Conservation (phyloP, 768 basidiomycete genomes). For the Artomyces pyxidatus region DNA sequence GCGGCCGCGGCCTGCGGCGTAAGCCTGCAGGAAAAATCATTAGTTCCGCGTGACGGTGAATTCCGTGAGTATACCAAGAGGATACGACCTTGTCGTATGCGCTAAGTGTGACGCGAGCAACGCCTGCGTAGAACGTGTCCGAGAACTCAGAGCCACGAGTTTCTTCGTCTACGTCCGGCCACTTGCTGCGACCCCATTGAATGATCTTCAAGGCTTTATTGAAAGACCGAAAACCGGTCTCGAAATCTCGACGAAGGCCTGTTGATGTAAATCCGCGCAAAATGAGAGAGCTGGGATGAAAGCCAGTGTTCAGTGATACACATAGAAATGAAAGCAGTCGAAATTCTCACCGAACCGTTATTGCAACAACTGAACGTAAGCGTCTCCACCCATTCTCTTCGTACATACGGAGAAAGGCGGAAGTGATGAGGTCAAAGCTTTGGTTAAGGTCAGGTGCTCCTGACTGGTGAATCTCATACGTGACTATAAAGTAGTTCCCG, state of each 20-base stretch:
- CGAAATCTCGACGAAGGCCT: background rate
- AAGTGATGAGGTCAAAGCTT: background rate
- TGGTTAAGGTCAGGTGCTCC: background rate
- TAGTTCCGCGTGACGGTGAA: background rate
- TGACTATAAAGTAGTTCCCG: too few relatives aligned
- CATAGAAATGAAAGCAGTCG: background rate
- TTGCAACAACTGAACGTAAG: background rate
- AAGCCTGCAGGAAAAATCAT: background rate
- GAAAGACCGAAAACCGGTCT: background rate
- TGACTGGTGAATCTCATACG: background rate
- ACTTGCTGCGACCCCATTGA: background rate
- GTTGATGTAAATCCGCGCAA: background rate
- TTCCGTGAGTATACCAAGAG: background rate
- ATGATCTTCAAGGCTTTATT: background rate
- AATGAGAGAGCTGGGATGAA: background rate
- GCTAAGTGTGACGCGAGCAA: background rate
- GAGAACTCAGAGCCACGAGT: background rate
- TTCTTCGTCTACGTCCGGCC: background rate
- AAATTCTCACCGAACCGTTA: background rate
- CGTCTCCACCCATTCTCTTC: background rate
- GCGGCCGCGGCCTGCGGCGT: background rate
- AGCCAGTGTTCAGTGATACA: background rate
- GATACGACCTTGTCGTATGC: background rate
- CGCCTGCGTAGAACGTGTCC: background rate
- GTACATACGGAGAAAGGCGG: background rate